These are phyloP conservation scores for Citrus cavaleriei DNA, from an alignment of 345 rosid genomes.

Conservation along the genomic window DNA sequence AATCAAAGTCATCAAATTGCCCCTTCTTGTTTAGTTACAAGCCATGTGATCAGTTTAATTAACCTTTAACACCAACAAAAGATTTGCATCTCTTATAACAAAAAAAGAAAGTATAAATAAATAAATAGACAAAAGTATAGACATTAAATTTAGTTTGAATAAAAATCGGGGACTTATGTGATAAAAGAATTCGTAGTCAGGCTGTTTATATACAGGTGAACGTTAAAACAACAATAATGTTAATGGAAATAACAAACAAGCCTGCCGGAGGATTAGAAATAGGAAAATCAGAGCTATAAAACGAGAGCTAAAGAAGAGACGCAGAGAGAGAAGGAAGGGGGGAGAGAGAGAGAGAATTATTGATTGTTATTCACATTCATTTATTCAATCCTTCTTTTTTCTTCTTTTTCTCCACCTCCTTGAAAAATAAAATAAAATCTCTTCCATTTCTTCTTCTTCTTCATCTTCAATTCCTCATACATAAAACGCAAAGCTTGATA, in stretches of 20 bases:
- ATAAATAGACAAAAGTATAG: too few species aligned
- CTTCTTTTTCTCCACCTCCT: background rate
- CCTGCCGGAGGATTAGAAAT: background rate
- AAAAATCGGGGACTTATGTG: background rate
- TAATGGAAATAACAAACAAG: background rate
- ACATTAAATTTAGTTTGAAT: too few species aligned
- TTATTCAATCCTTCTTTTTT: background rate
- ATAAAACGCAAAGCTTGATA: background rate
- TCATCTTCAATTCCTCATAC: background rate
- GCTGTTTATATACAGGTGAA: background rate
- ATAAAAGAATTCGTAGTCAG: background rate
- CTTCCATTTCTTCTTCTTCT: background rate
- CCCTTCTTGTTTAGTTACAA: too few species aligned
- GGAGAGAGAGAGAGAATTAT: background rate
- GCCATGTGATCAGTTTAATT: too few species aligned
- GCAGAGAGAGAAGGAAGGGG: background rate
- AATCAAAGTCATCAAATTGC: too few species aligned
- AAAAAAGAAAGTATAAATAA: too few species aligned
- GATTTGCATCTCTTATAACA: too few species aligned
- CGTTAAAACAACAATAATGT: background rate
- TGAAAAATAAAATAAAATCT: background rate
- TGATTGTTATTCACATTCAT: background rate
- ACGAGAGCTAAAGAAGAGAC: background rate
- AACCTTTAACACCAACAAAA: too few species aligned
- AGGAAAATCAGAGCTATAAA: background rate